Conservation (phyloP, 2,329 filamentous ascomycete species). For the Beauveria sp. region DNA sequence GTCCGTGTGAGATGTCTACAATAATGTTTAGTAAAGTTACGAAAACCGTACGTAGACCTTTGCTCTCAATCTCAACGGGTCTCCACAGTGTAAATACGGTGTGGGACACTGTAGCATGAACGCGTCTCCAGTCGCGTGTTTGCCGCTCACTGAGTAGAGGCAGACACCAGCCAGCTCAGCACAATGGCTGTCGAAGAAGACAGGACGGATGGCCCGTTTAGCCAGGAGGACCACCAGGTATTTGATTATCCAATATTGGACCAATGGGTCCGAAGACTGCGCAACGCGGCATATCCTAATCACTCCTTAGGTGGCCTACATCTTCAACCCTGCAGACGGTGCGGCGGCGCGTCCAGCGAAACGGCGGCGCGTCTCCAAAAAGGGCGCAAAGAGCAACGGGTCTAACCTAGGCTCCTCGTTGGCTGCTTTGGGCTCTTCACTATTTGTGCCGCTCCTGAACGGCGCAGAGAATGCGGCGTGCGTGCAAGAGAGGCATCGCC, state of each 20-base stretch:
- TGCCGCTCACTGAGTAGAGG: neutral
- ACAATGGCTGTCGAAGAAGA: conserved; percentile 14
- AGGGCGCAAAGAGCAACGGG: conserved; percentile 27
- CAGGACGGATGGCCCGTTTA: conserved; percentile 18
- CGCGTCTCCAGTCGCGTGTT: conserved; percentile 8
- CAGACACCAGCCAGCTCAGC: neutral
- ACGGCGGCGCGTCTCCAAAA: conserved; percentile 45
- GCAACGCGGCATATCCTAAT: conserved; percentile 14
- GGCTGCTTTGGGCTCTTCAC: conserved; percentile 14
- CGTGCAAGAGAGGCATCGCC: conserved; percentile 45
- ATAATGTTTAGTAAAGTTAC: neutral
- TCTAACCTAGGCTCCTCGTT: neutral
- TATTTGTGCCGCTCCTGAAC: conserved; percentile 47
- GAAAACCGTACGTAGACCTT: too few species aligned
- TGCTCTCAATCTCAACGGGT: neutral
- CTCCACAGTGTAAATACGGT: conserved; percentile 7
- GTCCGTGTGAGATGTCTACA: neutral
- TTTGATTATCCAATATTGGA: neutral
- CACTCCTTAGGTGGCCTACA: conserved; percentile 46
- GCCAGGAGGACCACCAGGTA: conserved; percentile 41
- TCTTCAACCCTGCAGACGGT: conserved; percentile 48
- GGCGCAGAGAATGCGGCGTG: conserved; percentile 44
- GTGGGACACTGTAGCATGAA: conserved; percentile 1
- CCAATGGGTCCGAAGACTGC: neutral
- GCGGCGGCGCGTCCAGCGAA: conserved; percentile 42